A percentile compares a stretch with the other conserved stretches of the same genome.
Evolutionary conservation across 2,329 filamentous ascomycete genomes (phyloP).

Genomic region (Penicillium sp.): DNA sequence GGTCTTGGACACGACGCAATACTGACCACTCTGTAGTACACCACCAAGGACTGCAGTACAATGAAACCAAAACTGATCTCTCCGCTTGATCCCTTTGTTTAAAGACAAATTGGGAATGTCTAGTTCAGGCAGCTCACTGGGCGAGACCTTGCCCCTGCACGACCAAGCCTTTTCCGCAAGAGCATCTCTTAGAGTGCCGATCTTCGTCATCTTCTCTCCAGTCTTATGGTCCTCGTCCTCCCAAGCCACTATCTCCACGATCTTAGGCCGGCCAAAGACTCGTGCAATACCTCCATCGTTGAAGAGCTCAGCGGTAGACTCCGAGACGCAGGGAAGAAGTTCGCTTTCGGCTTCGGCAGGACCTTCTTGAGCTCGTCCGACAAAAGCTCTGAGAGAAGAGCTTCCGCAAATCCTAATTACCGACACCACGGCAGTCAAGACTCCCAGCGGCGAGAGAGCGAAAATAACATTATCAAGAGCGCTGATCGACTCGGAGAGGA

Average conservation of each 20-base stretch:
- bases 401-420: constrained; percentile 50
- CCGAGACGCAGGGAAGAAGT: constrained; percentile 49
- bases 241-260: constrained; percentile 43
- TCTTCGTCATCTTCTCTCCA: constrained; percentile 13
- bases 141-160: constrained; percentile 7
- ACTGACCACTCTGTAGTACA: constrained; percentile 31
- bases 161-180: constrained; percentile 26
- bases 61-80: constrained; percentile 31
- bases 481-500: constrained; percentile 46
- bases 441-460: constrained; percentile 49
- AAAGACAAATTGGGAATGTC: constrained; percentile 38
- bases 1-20: not conserved
- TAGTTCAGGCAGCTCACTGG: constrained; percentile 24
- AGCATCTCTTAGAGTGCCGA: constrained; percentile 32
- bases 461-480: constrained; percentile 48
- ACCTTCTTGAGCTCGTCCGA: constrained; percentile 49
- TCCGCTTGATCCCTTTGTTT: constrained; percentile 37
- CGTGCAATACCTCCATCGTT: constrained; percentile 43
- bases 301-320: constrained; percentile 48
- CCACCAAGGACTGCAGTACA: constrained; percentile 28
- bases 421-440: constrained; percentile 46
- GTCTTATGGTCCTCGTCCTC: constrained; percentile 42
- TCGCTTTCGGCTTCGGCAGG: constrained; percentile 44
- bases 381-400: constrained; percentile 44
- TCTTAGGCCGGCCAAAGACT: constrained; percentile 36